A percentile compares a stretch with the other conserved stretches of the same genome.
Evolutionary conservation across 805 yeast genomes (phyloP).

Genomic region (Metschnikowia cubensis): DNA sequence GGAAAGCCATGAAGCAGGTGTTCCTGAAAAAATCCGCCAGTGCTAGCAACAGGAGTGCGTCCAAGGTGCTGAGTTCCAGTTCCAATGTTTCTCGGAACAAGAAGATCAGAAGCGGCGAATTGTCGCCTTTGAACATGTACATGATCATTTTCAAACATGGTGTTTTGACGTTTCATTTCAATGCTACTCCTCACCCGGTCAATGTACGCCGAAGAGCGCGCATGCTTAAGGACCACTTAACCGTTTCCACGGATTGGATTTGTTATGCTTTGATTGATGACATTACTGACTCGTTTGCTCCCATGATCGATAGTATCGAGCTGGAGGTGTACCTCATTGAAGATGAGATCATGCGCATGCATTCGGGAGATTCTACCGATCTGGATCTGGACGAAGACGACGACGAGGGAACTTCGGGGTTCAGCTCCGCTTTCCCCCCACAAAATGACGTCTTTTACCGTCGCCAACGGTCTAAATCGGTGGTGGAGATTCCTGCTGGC

Average conservation of each 20-base stretch:
- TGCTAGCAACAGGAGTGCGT: conserved; percentile 5
- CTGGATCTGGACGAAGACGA: conserved; percentile 39
- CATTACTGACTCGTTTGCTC: conserved; percentile 95
- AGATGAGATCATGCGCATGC: conserved; percentile 84
- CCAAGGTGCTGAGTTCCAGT: conserved; percentile 10
- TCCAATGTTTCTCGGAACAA: conserved; percentile 23
- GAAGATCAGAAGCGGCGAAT: conserved; percentile 48
- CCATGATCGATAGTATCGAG: conserved; percentile 91
- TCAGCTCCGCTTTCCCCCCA: conserved; percentile 18
- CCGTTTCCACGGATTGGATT: conserved; percentile 93
- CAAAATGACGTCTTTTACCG: conserved; percentile 28
- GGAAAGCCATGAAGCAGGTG: conserved; percentile 4
- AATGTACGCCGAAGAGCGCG: conserved; percentile 94
- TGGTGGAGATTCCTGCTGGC: conserved; percentile 26
- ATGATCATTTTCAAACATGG: conserved; percentile 88
- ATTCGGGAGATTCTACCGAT: conserved; percentile 55
- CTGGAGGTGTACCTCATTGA: conserved; percentile 94
- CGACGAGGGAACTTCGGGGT: conserved; percentile 28
- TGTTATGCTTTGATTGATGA: conserved; percentile 96
- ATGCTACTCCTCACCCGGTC: conserved; percentile 93
- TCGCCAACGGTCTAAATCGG: conserved; percentile 35
- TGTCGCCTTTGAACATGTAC: conserved; percentile 89
- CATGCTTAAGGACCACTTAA: conserved; percentile 77
- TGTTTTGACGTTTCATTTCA: conserved; percentile 88
- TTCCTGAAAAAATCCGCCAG: conserved; percentile 9